Base-by-base conservation (phyloP, 2,329 filamentous ascomycete genomes). In the Ampelomyces quisqualis region DNA sequence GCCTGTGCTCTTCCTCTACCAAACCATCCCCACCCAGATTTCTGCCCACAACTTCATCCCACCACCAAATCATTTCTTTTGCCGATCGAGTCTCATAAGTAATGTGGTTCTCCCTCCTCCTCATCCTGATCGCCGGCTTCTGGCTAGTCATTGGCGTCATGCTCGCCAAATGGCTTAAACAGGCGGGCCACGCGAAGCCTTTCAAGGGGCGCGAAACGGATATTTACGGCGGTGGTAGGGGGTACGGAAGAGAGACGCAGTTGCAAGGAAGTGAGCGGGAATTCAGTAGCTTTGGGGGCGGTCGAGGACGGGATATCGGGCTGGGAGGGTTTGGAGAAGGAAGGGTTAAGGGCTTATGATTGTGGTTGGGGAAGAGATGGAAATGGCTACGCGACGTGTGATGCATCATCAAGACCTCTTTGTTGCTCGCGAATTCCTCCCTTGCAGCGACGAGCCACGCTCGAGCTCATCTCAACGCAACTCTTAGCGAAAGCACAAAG, bases 81-180 rank as follows among this genome's bases (percentile, higher is more conserved):
- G n/a, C n/a, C n/a, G n/a, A n/a, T 14, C 26, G 3, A 28, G 10
- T 19, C 19, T 22, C 11, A 9, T 11, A 39, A 38, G 29, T 15
- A 20, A 26, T 49, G 39, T 47, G 55, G 36, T 27, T 55, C 19
- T 41, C 40, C 26, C 45, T 58, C 28, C 10, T 49, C 28, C 10
- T 49, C 23, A n/a, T 58, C n/a, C 18, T 49, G 9, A 23, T 57
- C 22, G 55, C 55, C 15, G 7, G 38, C 9, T 43, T 40, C 23
- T 58, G 55, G 55, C 39, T 42, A 11, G 18, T 34, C 18, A 40
- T 57, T 11, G 55, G 55, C 8, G 10, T 55, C 9, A 19, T 52
- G 20, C 43, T 58, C 7, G 53, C 53, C 13, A 35, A 28, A 11
- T 57, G 49, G 43, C 42, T 57, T 5, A 55, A 56, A 14, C 55